Conservation (phyloP, 805 yeast genomes). For the Zygosaccharomyces siamensis region DNA sequence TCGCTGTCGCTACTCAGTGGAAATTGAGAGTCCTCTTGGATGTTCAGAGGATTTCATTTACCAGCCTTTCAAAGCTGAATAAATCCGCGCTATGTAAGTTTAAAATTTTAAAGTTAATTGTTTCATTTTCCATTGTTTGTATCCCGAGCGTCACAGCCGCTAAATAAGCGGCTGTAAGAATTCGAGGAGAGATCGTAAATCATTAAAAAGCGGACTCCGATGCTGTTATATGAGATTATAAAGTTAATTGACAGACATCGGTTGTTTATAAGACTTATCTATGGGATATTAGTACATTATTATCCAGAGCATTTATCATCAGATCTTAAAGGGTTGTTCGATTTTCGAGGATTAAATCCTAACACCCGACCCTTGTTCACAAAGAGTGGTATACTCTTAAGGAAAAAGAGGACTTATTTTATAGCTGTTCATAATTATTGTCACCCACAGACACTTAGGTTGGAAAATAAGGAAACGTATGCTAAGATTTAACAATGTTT, state of each 20-base stretch:
- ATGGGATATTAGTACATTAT: background rate
- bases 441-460: background rate
- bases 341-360: conserved; percentile 1
- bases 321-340: background rate
- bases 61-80: conserved; percentile 5
- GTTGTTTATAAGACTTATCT: too few relatives aligned
- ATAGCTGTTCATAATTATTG: too few relatives aligned
- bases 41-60: conserved; percentile 28
- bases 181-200: background rate
- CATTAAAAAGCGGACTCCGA: background rate
- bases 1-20: conserved; percentile 71
- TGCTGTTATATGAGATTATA: background rate
- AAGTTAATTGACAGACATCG: background rate
- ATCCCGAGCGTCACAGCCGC: background rate
- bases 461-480: background rate
- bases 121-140: background rate
- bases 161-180: background rate
- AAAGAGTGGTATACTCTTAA: background rate
- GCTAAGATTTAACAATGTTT: conserved; percentile 2
- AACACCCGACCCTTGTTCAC: conserved; percentile 2
- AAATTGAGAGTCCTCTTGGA: conserved; percentile 40
- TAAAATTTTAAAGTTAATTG: background rate
- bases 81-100: background rate
- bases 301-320: background rate
- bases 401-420: background rate